Conservation (phyloP, 139 green algal species). For the Pseudopediastrum boryanum region DNA sequence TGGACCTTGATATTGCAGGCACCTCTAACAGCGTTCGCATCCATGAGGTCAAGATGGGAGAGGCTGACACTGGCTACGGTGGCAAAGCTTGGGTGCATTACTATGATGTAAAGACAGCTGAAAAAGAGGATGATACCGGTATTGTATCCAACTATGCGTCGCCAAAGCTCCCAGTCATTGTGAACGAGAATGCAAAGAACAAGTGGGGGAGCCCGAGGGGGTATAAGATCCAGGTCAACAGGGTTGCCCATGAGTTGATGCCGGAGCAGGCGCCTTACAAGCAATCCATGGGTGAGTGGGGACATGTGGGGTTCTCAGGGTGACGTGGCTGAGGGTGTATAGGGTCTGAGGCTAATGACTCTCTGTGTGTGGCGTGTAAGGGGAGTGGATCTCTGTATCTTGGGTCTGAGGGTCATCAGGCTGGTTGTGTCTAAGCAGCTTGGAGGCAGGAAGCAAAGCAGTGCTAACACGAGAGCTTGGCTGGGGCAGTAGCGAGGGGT, state of each 20-base stretch:
- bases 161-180: constrained; percentile 26
- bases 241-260: constrained; percentile 12
- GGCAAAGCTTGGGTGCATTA: constrained; percentile 34
- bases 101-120: constrained; percentile 8
- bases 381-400: too few species aligned
- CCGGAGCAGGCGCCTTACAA: neutral
- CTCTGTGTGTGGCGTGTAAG: too few species aligned
- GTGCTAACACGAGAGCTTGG: neutral
- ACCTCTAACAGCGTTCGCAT: constrained; percentile 32
- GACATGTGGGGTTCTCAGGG: too few species aligned
- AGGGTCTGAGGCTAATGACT: too few species aligned
- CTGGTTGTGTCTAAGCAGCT: neutral
- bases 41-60: constrained; percentile 28
- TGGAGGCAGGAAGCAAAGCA: neutral
- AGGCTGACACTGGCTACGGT: constrained; percentile 12
- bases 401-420: too few species aligned
- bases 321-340: too few species aligned
- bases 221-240: constrained; percentile 37
- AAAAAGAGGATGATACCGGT: constrained; percentile 10
- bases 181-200: constrained; percentile 24
- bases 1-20: constrained; percentile 35
- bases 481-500: neutral
- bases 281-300: constrained; percentile 21
- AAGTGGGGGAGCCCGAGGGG: constrained; percentile 17
- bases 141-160: neutral